Base-by-base conservation (phyloP, 179 eudicot species). In the Beta lomatogona region DNA sequence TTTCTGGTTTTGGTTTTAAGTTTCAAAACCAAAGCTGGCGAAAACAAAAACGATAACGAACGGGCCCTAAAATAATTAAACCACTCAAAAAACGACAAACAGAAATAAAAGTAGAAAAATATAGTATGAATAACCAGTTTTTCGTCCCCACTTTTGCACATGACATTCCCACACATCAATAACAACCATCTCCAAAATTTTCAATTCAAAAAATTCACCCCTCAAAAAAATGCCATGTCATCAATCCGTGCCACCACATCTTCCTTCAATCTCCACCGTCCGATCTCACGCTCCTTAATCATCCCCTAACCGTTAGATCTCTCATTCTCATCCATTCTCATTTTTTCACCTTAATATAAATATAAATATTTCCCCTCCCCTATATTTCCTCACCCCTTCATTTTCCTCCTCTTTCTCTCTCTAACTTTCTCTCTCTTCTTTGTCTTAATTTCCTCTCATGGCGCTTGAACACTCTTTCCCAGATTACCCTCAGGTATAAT, bases 251-350 rank as follows among this genome's bases (percentile, higher is more conserved):
- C 15, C 22, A 28, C 7, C 77, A n/a, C 14, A 7, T 28, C 22
- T 5, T 8, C 4, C 21, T 52, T 25, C 8, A 14, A 15, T 25
- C 77, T 73, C 48, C 14, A 73, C 77, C 77, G 22, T 73, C 48
- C n/a, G 77, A 73, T 73, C 21, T 4, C 2, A 4, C 59, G 3
- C 60, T 16, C 76, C 7, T 2, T 14, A 12, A 3, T 7, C 63
- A 6, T 19, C 64, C 77, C 77, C 77, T 54, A 73, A 18, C 77
- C 63, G 48, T 73, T 41, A 4, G 77, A 73, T 73, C 64, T 14
- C 64, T 46, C 63, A 55, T 73, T 14, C 46, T 25, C 28, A 25
- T 25, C 28, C 28, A 25, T 25, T 25, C 28, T 22, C 44, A 25
- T 73, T 15, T 25, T 54, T 5, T 19, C 12, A 25, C 63, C 77